These are phyloP conservation scores for Leucocoprinus leucothites DNA, from an alignment of 768 basidiomycete genomes.

Conservation along the genomic window DNA sequence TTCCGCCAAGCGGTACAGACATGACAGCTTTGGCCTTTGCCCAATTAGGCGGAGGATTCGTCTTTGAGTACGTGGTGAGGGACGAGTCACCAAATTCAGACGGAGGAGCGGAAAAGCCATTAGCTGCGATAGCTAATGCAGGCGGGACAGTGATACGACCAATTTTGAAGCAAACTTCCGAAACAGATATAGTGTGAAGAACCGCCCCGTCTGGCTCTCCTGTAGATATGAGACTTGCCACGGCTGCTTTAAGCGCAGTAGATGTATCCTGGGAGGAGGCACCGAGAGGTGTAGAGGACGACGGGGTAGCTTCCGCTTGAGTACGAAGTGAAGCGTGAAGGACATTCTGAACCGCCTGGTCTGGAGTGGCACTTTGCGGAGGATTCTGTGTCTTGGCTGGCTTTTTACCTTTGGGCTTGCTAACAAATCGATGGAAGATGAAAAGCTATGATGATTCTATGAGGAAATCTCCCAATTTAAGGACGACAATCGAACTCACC, in stretches of 20 bases:
- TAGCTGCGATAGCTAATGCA: conserved; percentile 51
- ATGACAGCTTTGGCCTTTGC: conserved; percentile 32
- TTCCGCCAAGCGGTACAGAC: conserved; percentile 32
- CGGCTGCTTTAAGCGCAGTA: conserved; percentile 26
- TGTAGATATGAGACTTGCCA: background rate
- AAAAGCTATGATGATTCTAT: conserved; percentile 43
- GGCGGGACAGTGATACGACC: conserved; percentile 76
- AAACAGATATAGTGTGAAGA: conserved; percentile 62
- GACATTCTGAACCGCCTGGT: conserved; percentile 12
- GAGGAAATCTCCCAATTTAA: background rate
- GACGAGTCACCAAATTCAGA: conserved; percentile 14
- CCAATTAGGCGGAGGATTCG: conserved; percentile 51
- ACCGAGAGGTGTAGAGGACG: conserved; percentile 9
- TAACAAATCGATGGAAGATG: conserved; percentile 60
- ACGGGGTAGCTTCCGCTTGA: conserved; percentile 27
- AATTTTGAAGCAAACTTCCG: conserved; percentile 65
- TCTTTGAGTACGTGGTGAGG: conserved; percentile 27
- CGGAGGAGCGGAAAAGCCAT: conserved; percentile 47
- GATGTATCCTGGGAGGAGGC: conserved; percentile 7
- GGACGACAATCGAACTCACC: conserved; percentile 37
- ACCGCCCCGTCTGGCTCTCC: conserved; percentile 51
- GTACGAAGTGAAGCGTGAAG: conserved; percentile 32
- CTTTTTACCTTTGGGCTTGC: conserved; percentile 40
- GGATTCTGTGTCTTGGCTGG: conserved; percentile 13
- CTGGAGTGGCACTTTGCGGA: conserved; percentile 7